Base-by-base conservation (phyloP, 164 flowering plant species). In the Annona cherimola region DNA sequence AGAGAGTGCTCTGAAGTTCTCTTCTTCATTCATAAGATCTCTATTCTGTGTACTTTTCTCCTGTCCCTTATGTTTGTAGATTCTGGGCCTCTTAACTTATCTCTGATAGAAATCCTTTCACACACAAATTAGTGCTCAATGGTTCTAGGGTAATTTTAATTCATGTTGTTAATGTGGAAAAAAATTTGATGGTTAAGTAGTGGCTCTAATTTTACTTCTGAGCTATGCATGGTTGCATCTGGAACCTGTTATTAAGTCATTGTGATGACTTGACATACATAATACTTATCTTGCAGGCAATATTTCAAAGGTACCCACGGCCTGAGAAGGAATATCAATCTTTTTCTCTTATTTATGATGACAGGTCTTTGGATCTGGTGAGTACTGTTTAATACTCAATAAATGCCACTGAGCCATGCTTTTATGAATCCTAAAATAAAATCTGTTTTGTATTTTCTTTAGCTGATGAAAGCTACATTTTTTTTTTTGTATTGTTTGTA, bases 251-350 rank as follows among this genome's bases (percentile, higher is more conserved):
- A 45, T 16, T 19, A 14, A 44, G 69, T 72, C 62, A 70, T 61
- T 19, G 44, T 35, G 20, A 50, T 14, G 5, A 16, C 57, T 68
- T 65, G 41, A 67, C 54, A 68, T 73, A 8, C 54, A 20, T 6
- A 40, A 6, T 14, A 68, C 35, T 67, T 70, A 8, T 69, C 59
- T 76, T 85, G 71, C 94, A 94, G 98, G 87, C 93, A 74, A 89
- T 85, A 78, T 94, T 94, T 81, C 92, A 88, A 80, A 88, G 94
- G 68, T 88, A 91, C 81, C 98, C 98, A 61, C 88, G 91, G 54
- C 98, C 96, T 41, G 95, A 93, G 76, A 93, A 90, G 82, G 98
- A 93, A 75, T 91, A 91, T 78, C 98, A 93, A 74, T 93, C 98
- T 35, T 94, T 94, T 84, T 94, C 98, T 65, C 91, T 94, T 45